These are phyloP conservation scores for Dalbergia oliveri DNA, from an alignment of 306 rosid genomes.

Conservation along the genomic window DNA sequence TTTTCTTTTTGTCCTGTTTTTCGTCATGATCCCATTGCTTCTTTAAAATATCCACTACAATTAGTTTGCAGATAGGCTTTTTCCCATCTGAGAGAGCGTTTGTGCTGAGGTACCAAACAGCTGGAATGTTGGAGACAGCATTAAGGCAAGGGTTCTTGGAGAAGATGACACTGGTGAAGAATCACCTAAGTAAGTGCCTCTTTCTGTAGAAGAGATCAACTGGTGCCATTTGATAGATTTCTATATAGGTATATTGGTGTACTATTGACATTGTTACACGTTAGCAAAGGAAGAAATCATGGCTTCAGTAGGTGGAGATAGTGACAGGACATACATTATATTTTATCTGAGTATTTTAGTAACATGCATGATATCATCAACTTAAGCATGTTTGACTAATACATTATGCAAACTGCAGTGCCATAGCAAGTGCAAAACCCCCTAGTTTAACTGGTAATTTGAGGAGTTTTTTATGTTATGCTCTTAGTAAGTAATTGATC, in stretches of 20 bases:
- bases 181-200: slow-evolving; percentile 76
- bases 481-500: background rate
- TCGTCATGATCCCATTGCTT: slow-evolving; percentile 53
- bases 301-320: slow-evolving; percentile 31
- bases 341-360: background rate
- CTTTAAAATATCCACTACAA: slow-evolving; percentile 67
- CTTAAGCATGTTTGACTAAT: background rate
- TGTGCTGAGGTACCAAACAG: slow-evolving; percentile 93
- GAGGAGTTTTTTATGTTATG: background rate
- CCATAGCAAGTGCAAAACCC: background rate
- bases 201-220: slow-evolving; percentile 20
- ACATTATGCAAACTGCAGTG: background rate
- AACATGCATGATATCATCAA: slow-evolving; percentile 1
- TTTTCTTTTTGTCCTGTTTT: background rate
- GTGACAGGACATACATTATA: background rate
- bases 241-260: background rate
- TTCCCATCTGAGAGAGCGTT: slow-evolving; percentile 89
- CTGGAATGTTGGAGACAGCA: slow-evolving; percentile 92
- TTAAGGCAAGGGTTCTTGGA: slow-evolving; percentile 89
- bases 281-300: slow-evolving; percentile 19
- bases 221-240: slow-evolving; percentile 25
- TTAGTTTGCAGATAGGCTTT: slow-evolving; percentile 97
- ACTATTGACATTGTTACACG: slow-evolving; percentile 8
- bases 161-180: slow-evolving; percentile 97
- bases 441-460: background rate